Conservation (phyloP, 441 rosid genomes). For the Croton setiger region DNA sequence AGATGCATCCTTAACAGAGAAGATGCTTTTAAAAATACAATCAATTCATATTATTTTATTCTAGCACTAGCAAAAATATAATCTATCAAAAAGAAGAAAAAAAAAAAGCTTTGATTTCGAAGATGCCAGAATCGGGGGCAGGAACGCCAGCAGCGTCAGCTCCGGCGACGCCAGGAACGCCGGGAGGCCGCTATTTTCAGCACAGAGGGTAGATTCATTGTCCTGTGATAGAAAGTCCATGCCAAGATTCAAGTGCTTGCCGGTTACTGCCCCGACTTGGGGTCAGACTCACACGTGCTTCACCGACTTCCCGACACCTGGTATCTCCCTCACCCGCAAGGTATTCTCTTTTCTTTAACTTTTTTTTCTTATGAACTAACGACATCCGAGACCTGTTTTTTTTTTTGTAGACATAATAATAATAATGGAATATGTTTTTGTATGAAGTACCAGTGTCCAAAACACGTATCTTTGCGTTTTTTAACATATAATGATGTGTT, state of each 20-base stretch:
- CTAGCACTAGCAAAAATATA: too few species aligned
- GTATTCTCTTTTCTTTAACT: conserved; percentile 24
- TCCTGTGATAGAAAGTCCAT: conserved; percentile 85
- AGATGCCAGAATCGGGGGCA: conserved; percentile 45
- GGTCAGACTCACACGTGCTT: conserved; percentile 71
- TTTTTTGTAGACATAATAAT: too few species aligned
- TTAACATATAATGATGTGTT: too few species aligned
- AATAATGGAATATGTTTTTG: too few species aligned
- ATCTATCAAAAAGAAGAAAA: not conserved
- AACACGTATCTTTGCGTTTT: too few species aligned
- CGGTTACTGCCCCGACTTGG: conserved; percentile 68
- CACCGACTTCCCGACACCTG: conserved; percentile 61
- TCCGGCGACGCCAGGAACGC: conserved; percentile 86
- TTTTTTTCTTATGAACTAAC: not conserved
- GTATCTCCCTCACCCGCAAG: conserved; percentile 90
- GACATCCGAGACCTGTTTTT: too few species aligned
- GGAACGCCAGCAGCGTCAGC: conserved; percentile 57
- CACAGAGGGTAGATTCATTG: conserved; percentile 72
- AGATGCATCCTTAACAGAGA: conserved; percentile 4
- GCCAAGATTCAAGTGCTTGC: conserved; percentile 87
- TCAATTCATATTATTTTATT: conserved; percentile 29
- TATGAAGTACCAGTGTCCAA: too few species aligned
- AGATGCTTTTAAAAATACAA: conserved; percentile 41
- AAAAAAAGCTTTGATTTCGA: not conserved
- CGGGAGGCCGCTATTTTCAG: conserved; percentile 77